These are phyloP conservation scores for Lachnellula arida DNA, from an alignment of 2,329 filamentous ascomycete species.

Conservation along the genomic window DNA sequence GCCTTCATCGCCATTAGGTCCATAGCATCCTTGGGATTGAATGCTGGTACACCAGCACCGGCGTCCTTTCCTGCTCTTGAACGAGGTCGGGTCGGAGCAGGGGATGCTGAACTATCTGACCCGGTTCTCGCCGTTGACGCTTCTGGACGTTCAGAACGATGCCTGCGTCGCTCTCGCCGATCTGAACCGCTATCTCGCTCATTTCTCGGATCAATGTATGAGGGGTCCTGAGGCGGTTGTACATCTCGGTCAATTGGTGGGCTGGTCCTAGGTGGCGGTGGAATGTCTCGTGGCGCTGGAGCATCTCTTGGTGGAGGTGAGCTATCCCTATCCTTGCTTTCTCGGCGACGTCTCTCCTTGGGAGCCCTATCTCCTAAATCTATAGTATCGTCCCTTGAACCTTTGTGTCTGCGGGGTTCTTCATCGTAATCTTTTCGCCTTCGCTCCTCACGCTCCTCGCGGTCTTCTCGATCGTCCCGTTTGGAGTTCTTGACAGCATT, in stretches of 20 bases:
- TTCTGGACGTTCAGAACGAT: slow-evolving; percentile 9
- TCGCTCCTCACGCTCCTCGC: slow-evolving; percentile 25
- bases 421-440: slow-evolving; percentile 27
- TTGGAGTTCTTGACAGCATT: slow-evolving; percentile 26
- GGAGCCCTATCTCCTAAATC: slow-evolving; percentile 23
- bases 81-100: slow-evolving; percentile 15
- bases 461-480: slow-evolving; percentile 22
- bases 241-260: neutral
- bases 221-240: slow-evolving; percentile 10
- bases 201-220: slow-evolving; percentile 23
- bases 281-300: slow-evolving; percentile 11
- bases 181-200: slow-evolving; percentile 14
- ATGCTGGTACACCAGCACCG: slow-evolving; percentile 19
- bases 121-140: slow-evolving; percentile 11
- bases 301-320: neutral
- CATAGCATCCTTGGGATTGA: slow-evolving; percentile 33
- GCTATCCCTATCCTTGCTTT: slow-evolving; percentile 16
- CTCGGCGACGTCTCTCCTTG: slow-evolving; percentile 19
- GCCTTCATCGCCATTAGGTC: slow-evolving; percentile 31
- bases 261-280: slow-evolving; percentile 7
- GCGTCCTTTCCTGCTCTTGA: slow-evolving; percentile 16
- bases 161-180: slow-evolving; percentile 11
- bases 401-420: slow-evolving; percentile 24
- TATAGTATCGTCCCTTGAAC: slow-evolving; percentile 20
- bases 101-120: slow-evolving; percentile 24